Evolutionary conservation across 352 stramenopile species (phyloP), one percentile per base, ranked within the genome.

Genomic region (Blastocystis sp.): DNA sequence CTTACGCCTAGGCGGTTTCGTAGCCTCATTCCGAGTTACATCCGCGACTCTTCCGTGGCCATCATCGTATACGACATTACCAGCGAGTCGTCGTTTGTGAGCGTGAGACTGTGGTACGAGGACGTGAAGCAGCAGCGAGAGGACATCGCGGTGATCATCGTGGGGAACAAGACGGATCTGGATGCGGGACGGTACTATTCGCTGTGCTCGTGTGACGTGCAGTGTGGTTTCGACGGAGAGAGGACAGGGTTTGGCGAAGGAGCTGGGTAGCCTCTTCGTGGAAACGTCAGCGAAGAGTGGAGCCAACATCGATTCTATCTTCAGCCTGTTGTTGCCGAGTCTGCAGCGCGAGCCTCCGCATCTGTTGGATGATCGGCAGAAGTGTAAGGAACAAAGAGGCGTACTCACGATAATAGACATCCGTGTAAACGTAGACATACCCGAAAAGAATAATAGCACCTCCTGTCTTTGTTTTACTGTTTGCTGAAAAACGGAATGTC

Each of bases 161-260:
- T 99, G 50, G 97, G 97, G 77, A 99, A 99, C 93, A 99, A 99
- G 93, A 99, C 97, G 60, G 97, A 99, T 92, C 95, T 99, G 67
- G 97, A 95, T 63, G 97, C 99, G 88, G 96, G 97, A 85, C 90
- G 95, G 92, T 93, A 94, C 91, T 29, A 33, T 6, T 31, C 24
- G 12, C 19, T 41, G 4, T 24, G 35, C 2, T 50, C 21, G 16
- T n/a, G 45, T 67, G 65, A n/a, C 62, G 0, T 50, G 1, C 69
- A 94, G 94, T 59, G 94, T 98, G 91, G 95, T 98, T 13, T 96
- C 95, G 50, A 97, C 97, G 66, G 97, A 99, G 91, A 97, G 99
- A 91, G 97, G 97, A 51, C 95, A 98, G 39, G 96, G 98, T 91
- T 97, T 98, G 88, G 96, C 97, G 41, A 98, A 97, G 88, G 96